phyloP scores from a whole-genome alignment of 495 filamentous ascomycete species.

The Penicillium fimorum region DNA sequence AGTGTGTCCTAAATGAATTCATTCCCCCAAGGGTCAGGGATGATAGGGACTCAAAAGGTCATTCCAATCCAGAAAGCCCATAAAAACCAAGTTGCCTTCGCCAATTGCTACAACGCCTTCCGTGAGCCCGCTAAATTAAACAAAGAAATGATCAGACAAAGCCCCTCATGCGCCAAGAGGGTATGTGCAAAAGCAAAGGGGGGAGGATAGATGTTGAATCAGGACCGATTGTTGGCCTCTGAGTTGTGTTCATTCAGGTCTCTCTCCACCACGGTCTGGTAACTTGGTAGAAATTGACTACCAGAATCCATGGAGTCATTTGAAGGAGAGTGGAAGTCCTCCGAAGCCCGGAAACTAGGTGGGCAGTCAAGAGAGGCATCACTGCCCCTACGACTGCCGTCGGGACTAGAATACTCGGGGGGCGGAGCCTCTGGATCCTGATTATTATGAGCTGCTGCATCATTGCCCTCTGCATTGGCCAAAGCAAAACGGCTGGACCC shows the following conservation, averaged over 20 bases:
- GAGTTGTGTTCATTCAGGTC: constrained; percentile 14
- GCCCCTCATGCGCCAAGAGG: constrained; percentile 1
- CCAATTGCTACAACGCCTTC: constrained; percentile 26
- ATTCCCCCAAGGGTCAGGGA: constrained; percentile 5
- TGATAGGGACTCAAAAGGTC: constrained; percentile 9
- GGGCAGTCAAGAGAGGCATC: constrained; percentile 36
- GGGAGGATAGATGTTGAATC: constrained; percentile 27
- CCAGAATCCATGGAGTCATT: constrained; percentile 16
- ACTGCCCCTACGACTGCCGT: constrained; percentile 56
- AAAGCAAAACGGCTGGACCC: constrained; percentile 58
- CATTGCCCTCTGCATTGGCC: constrained; percentile 21
- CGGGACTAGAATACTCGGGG: constrained; percentile 74
- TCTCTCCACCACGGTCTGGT: constrained; percentile 27
- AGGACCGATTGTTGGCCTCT: constrained; percentile 41
- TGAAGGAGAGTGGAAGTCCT: constrained; percentile 38
- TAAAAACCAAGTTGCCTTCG: constrained; percentile 13
- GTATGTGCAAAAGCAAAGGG: constrained; percentile 19
- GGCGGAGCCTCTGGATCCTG: constrained; percentile 44
- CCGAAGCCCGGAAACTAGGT: constrained; percentile 9
- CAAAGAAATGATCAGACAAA: constrained; percentile 17
- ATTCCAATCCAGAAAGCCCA: constrained; percentile 11
- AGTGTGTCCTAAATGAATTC: constrained; percentile 13
- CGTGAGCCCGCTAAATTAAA: constrained; percentile 30
- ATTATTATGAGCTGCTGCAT: constrained; percentile 3
- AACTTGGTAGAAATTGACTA: constrained; percentile 23